Evolutionary conservation across 2,329 filamentous ascomycete genomes (phyloP).

Genomic region (Eutypella sp.): DNA sequence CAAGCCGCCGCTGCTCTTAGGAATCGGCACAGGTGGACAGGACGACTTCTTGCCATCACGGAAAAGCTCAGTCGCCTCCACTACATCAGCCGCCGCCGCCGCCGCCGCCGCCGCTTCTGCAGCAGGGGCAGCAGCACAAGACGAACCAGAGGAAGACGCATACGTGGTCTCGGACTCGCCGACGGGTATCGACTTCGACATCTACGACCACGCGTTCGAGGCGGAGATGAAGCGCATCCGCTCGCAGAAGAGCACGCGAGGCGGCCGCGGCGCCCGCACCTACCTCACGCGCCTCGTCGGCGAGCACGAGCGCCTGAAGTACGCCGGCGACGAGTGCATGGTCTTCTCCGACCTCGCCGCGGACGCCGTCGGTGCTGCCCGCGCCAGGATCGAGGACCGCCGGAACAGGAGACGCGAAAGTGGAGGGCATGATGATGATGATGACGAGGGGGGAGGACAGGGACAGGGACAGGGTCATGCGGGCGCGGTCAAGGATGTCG

Average conservation of each 20-base stretch:
- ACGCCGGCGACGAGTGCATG: constrained; percentile 32
- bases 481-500: background rate
- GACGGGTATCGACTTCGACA: constrained; percentile 74
- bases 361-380: constrained; percentile 11
- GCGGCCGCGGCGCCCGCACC: constrained; percentile 32
- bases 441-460: background rate
- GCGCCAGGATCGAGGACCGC: constrained; percentile 7
- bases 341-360: constrained; percentile 30
- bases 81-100: background rate
- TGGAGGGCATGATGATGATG: background rate
- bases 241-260: constrained; percentile 25
- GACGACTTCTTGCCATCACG: constrained; percentile 34
- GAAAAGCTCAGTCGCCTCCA: background rate
- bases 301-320: constrained; percentile 36
- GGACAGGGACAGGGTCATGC: background rate
- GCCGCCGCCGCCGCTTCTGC: background rate
- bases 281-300: constrained; percentile 47
- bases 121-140: constrained; percentile 20
- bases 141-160: constrained; percentile 29
- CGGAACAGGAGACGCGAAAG: constrained; percentile 6
- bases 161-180: constrained; percentile 76
- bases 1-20: constrained; percentile 61
- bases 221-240: constrained; percentile 62
- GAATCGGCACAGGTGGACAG: constrained; percentile 64
- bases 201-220: constrained; percentile 85